Percentiles rank a stretch among this genome's conserved stretches.
phyloP scores from a whole-genome alignment of 352 stramenopile species.

The Globisporangium rhizosaccharum region DNA sequence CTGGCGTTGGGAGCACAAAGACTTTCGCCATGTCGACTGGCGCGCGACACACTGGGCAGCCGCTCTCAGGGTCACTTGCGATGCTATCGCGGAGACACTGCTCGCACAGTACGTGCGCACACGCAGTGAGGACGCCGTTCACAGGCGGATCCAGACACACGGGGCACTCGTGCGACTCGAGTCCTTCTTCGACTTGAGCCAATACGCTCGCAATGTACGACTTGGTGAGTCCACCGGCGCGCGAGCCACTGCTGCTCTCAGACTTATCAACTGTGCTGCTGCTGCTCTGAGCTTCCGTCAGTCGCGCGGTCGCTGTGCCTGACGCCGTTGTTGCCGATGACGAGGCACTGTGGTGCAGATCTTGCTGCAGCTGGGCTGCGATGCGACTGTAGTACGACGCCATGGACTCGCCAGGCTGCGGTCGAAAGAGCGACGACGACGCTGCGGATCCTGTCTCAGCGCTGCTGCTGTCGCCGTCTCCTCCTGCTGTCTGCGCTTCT shows the following conservation, averaged over 20 bases:
- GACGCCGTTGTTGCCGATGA: neutral
- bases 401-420: slow-evolving; percentile 40
- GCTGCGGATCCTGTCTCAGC: slow-evolving; percentile 6
- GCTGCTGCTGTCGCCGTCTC: neutral
- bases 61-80: slow-evolving; percentile 45
- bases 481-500: slow-evolving; percentile 18
- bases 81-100: slow-evolving; percentile 66
- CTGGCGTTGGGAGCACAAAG: slow-evolving; percentile 34
- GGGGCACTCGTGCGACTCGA: slow-evolving; percentile 79
- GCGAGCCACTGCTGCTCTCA: neutral
- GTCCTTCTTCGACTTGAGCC: slow-evolving; percentile 71
- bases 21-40: slow-evolving; percentile 59
- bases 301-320: neutral
- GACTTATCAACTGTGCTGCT: neutral
- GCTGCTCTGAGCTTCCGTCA: neutral
- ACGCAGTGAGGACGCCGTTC: slow-evolving; percentile 74
- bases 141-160: slow-evolving; percentile 77
- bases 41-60: slow-evolving; percentile 76
- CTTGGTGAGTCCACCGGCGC: slow-evolving; percentile 22
- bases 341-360: slow-evolving; percentile 25
- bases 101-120: slow-evolving; percentile 81
- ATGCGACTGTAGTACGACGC: slow-evolving; percentile 63
- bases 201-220: slow-evolving; percentile 73
- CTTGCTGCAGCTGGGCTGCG: slow-evolving; percentile 38
- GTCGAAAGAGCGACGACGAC: slow-evolving; percentile 31